Percentiles rank a stretch among this genome's conserved stretches.
These are phyloP conservation scores for Syncephalastrum racemosum DNA, from an alignment of 371 early-diverging fungal species.

Conservation along the genomic window DNA sequence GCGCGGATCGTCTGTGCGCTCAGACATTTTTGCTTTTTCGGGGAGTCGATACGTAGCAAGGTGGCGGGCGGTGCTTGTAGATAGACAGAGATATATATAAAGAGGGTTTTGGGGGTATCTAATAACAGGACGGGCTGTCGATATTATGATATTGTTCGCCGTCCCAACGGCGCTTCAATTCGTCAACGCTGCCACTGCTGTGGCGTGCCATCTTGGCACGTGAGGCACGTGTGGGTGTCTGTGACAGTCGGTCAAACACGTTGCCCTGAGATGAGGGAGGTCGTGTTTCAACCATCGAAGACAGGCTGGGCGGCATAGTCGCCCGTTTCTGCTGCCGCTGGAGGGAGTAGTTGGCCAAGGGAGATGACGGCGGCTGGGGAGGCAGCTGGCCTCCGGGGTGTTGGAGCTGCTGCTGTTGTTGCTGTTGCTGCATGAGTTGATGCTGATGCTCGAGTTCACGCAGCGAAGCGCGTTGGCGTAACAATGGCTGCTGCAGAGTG, in stretches of 20 bases:
- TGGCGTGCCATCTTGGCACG: slow-evolving; percentile 45
- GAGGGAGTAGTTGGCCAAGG: slow-evolving; percentile 11
- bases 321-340: slow-evolving; percentile 10
- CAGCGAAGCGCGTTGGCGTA: slow-evolving; percentile 21
- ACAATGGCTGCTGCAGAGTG: slow-evolving; percentile 24
- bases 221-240: slow-evolving; percentile 49
- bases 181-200: slow-evolving; percentile 49
- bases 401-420: slow-evolving; percentile 13
- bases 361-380: slow-evolving; percentile 23
- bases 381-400: slow-evolving; percentile 7
- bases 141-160: slow-evolving; percentile 12
- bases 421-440: slow-evolving; percentile 18
- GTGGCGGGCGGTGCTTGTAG: too few species aligned
- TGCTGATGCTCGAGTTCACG: slow-evolving; percentile 18
- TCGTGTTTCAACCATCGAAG: slow-evolving; percentile 12
- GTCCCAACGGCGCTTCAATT: slow-evolving; percentile 40
- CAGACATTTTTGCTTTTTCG: too few species aligned
- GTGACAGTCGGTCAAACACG: slow-evolving; percentile 50
- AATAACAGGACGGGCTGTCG: too few species aligned
- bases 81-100: too few species aligned
- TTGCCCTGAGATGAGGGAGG: slow-evolving; percentile 23
- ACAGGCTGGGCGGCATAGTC: slow-evolving; percentile 8
- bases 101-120: too few species aligned
- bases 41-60: too few species aligned
- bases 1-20: too few species aligned